phyloP scores from a whole-genome alignment of 2,329 filamentous ascomycete genomes.

The Claviceps sp. region DNA sequence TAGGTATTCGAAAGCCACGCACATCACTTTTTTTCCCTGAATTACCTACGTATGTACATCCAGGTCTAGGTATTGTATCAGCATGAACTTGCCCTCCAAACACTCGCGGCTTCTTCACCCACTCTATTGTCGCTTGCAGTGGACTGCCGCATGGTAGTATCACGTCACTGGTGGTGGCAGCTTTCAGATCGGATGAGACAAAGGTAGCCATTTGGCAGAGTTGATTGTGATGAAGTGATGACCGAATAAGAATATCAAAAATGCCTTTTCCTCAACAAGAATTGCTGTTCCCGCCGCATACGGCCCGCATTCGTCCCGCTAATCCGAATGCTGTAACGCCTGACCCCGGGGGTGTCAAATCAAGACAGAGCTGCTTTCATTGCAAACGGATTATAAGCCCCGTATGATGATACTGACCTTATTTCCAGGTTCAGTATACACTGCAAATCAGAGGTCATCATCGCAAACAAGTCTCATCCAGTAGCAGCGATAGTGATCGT shows the following conservation, averaged over 20 bases:
- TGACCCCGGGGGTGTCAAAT: slow-evolving; percentile 4
- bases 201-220: neutral
- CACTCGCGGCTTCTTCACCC: neutral
- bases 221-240: slow-evolving; percentile 1
- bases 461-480: neutral
- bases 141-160: neutral
- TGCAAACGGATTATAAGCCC: neutral
- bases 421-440: neutral
- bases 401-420: neutral
- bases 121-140: neutral
- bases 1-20: neutral
- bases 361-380: slow-evolving; percentile 4
- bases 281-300: slow-evolving; percentile 2
- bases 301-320: neutral
- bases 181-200: neutral
- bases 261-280: slow-evolving; percentile 7
- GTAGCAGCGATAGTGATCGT: neutral
- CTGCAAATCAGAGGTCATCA: neutral
- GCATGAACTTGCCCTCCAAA: neutral
- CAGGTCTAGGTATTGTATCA: too few species aligned
- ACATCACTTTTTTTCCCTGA: neutral
- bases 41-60: neutral
- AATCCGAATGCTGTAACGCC: slow-evolving; percentile 9
- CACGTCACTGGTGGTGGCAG: neutral
- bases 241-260: slow-evolving; percentile 2